These are phyloP conservation scores for Lyophyllum atratum DNA, from an alignment of 768 basidiomycete species.

Conservation along the genomic window DNA sequence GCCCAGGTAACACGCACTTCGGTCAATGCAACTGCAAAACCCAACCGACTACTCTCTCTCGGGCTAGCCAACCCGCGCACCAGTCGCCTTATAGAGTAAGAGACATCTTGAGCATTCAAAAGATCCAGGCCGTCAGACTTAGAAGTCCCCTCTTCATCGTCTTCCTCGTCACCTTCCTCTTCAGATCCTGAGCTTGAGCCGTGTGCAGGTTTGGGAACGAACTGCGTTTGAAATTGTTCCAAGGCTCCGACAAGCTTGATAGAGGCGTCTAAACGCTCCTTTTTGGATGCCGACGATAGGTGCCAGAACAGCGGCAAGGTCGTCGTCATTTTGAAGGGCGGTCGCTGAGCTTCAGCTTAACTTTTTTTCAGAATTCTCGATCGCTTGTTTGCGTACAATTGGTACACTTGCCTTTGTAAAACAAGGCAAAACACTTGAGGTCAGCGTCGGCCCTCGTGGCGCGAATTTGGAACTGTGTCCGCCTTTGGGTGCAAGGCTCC, in stretches of 20 bases:
- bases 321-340: slow-evolving; percentile 60
- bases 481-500: too few relatives aligned
- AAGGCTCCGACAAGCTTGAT: slow-evolving; percentile 80
- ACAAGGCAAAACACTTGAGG: neutral
- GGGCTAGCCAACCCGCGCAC: slow-evolving; percentile 89
- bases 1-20: slow-evolving; percentile 58
- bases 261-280: slow-evolving; percentile 82
- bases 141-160: slow-evolving; percentile 42
- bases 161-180: slow-evolving; percentile 45
- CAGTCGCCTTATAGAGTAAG: slow-evolving; percentile 87
- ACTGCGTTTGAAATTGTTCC: slow-evolving; percentile 81
- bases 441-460: neutral
- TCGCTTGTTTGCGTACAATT: slow-evolving; percentile 16
- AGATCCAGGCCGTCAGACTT: slow-evolving; percentile 56
- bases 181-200: slow-evolving; percentile 37
- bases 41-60: slow-evolving; percentile 89
- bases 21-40: slow-evolving; percentile 94
- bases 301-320: slow-evolving; percentile 95
- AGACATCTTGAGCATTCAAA: slow-evolving; percentile 86
- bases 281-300: slow-evolving; percentile 78
- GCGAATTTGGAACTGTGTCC: neutral
- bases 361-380: slow-evolving; percentile 18
- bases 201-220: slow-evolving; percentile 42
- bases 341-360: neutral
- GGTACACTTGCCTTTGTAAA: neutral